These are phyloP conservation scores for Epichloe hybrida DNA, from an alignment of 2,329 filamentous ascomycete genomes.

Conservation along the genomic window DNA sequence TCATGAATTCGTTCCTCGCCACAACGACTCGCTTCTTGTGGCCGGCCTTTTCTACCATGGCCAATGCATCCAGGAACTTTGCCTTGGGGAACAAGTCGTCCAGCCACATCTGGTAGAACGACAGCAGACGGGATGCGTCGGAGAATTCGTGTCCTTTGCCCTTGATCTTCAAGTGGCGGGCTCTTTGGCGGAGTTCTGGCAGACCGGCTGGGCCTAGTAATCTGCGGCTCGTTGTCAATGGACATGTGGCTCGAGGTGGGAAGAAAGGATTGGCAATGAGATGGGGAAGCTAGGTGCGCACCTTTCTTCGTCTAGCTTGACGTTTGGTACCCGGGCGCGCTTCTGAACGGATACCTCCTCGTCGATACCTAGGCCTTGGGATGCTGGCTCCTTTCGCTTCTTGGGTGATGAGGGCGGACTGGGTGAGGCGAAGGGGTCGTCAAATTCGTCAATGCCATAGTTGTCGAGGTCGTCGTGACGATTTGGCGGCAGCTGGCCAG, in stretches of 20 bases:
- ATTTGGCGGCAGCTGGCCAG: constrained; percentile 4
- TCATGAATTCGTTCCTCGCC: constrained; percentile 71
- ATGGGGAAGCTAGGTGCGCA: constrained; percentile 19
- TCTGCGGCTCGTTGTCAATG: constrained; percentile 26
- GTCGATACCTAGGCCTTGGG: constrained; percentile 58
- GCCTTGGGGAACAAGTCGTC: constrained; percentile 93
- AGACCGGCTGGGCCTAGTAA: constrained; percentile 76
- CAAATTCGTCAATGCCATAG: constrained; percentile 51
- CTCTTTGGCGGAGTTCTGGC: constrained; percentile 61
- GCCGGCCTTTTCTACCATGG: constrained; percentile 86
- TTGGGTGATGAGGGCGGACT: constrained; percentile 27
- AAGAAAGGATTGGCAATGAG: not conserved
- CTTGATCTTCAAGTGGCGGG: constrained; percentile 64
- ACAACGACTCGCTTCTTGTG: constrained; percentile 68
- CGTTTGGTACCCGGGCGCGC: constrained; percentile 54
- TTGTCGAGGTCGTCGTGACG: constrained; percentile 56
- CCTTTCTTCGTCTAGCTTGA: constrained; percentile 78
- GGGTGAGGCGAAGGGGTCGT: constrained; percentile 36
- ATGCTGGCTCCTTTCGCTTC: constrained; percentile 35
- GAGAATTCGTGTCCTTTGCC: constrained; percentile 95
- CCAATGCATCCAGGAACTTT: constrained; percentile 77
- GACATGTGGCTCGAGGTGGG: too few species aligned
- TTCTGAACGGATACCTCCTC: constrained; percentile 74
- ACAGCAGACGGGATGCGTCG: constrained; percentile 68
- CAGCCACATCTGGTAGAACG: constrained; percentile 92